Evolutionary conservation across 2,329 filamentous ascomycete species (phyloP), one percentile per base, ranked within the genome.

Genomic region (Tolypocladium endophyticum): DNA sequence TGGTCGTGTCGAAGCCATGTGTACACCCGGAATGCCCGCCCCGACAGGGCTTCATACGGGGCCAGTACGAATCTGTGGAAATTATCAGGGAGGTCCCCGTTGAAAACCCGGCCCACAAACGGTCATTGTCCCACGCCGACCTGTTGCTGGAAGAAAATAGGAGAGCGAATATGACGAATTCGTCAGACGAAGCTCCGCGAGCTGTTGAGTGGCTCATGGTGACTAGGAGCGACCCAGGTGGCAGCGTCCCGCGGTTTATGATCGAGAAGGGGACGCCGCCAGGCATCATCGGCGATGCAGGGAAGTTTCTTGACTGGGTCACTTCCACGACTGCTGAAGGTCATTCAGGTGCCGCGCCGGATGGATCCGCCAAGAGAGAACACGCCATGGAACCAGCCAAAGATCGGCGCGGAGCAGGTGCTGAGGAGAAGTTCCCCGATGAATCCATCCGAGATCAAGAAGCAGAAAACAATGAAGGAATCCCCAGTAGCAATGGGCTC

Each of bases 161-260:
- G n/a, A 65, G 64, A 58, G 58, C 63, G 2, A 64, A 61, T 50
- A 54, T 61, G 0, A 63, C 60, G 1, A 60, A 59, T 4, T 20
- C 30, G 6, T 73, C 39, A 9, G 50, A 58, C 23, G 56, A 56
- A 14, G 35, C 43, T 2, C 56, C 59, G 7, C 57, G 58, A 38
- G 73, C 77, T 33, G 71, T 96, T 1, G 92, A 96, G 72, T 96
- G 92, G 92, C 83, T 94, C 62, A 96, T 96, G 92, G 85, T 96
- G 23, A 96, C 91, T 1, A 81, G 92, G 56, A 93, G 89, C 70
- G 91, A 96, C 66, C 91, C 92, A 3, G 92, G 92, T 14, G 92
- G 92, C 58, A 93, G 86, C 61, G 92, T 96, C 23, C 92, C 92
- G 1, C 83, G 89, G 18, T 96, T 94, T 74, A 87, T 96, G 81